Percentiles rank a stretch among this genome's conserved stretches.
phyloP scores from a whole-genome alignment of 2,329 filamentous ascomycete genomes.

The Alternaria brassicicola region DNA sequence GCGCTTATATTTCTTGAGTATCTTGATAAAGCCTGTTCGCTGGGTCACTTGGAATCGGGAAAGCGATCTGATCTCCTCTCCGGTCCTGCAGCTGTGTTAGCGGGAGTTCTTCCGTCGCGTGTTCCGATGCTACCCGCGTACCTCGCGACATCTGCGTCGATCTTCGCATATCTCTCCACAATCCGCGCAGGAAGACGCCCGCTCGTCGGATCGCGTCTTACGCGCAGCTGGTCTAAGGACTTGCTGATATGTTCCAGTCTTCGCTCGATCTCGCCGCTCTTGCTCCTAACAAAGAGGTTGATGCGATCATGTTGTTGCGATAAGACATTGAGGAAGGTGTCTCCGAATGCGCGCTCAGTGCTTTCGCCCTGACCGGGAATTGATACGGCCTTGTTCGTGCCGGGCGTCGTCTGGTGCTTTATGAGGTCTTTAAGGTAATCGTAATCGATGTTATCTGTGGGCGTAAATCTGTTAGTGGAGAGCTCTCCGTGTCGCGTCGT shows the following conservation, averaged over 20 bases:
- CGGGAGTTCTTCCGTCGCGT: neutral
- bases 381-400: slow-evolving; percentile 71
- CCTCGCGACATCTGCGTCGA: slow-evolving; percentile 58
- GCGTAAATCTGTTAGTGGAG: slow-evolving; percentile 20
- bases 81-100: slow-evolving; percentile 56
- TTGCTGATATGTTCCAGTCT: slow-evolving; percentile 60
- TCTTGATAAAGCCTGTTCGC: slow-evolving; percentile 77
- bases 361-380: slow-evolving; percentile 71
- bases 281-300: slow-evolving; percentile 78
- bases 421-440: slow-evolving; percentile 85
- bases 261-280: slow-evolving; percentile 76
- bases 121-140: slow-evolving; percentile 23
- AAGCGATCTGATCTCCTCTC: slow-evolving; percentile 73
- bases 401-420: slow-evolving; percentile 76
- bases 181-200: slow-evolving; percentile 50
- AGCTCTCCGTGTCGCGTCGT: neutral
- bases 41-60: slow-evolving; percentile 76
- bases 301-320: slow-evolving; percentile 76
- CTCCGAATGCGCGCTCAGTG: slow-evolving; percentile 69
- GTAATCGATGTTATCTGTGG: slow-evolving; percentile 83
- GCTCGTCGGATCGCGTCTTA: slow-evolving; percentile 21
- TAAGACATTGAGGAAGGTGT: slow-evolving; percentile 73
- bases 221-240: slow-evolving; percentile 44
- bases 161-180: slow-evolving; percentile 58
- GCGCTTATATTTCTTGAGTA: slow-evolving; percentile 87